These are phyloP conservation scores for Choiromyces venosus DNA, from an alignment of 495 filamentous ascomycete genomes.

Conservation along the genomic window DNA sequence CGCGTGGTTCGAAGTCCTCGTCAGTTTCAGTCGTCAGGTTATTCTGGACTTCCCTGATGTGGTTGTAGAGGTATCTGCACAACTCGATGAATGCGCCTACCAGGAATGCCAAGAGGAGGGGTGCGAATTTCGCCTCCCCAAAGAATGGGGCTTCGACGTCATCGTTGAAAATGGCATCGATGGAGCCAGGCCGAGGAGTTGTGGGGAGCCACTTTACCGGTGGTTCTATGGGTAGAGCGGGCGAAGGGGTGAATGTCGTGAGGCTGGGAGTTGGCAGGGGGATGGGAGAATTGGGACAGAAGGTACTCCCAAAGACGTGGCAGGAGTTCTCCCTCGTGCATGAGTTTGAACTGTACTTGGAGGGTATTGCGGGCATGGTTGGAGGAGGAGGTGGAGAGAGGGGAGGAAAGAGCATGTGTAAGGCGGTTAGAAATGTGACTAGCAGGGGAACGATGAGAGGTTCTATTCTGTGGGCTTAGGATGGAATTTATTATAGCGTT, in stretches of 20 bases:
- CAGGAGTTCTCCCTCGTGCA: background rate
- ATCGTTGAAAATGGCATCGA: background rate
- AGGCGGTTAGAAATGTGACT: background rate
- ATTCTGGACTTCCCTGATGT: background rate
- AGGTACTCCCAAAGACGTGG: background rate
- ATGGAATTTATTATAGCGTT: background rate
- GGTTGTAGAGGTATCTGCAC: background rate
- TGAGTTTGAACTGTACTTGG: background rate
- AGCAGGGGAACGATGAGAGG: background rate
- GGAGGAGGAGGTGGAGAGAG: too few species aligned
- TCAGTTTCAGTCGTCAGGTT: background rate
- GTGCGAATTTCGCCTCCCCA: background rate
- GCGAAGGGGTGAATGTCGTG: background rate
- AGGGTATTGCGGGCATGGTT: background rate
- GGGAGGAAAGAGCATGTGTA: background rate
- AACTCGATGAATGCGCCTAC: background rate
- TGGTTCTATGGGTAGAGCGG: background rate
- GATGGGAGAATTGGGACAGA: background rate
- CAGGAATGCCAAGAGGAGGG: background rate
- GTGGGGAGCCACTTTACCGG: background rate
- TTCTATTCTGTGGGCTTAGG: background rate
- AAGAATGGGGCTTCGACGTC: background rate
- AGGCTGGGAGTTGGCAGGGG: background rate
- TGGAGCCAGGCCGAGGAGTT: background rate
- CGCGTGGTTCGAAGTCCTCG: background rate